A percentile compares a stretch with the other conserved stretches of the same genome.
phyloP scores from a whole-genome alignment of 345 rosid genomes.

The Excoecaria cochinchinensis region DNA sequence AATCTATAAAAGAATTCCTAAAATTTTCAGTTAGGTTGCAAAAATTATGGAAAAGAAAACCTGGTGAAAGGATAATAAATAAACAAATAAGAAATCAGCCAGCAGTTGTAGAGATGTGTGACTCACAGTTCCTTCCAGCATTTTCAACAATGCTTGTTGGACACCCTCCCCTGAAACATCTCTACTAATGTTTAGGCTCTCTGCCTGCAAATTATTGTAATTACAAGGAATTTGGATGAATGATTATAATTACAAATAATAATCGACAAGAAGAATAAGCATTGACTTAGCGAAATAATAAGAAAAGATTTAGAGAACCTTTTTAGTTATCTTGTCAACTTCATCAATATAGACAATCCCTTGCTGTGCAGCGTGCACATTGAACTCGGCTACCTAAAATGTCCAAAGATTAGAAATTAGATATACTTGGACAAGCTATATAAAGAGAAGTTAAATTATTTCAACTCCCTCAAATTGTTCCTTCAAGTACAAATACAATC shows the following conservation, averaged over 20 bases:
- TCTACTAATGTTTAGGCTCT: constrained; percentile 86
- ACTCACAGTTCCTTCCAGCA: constrained; percentile 98
- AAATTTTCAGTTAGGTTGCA: background rate
- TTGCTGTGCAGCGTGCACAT: constrained; percentile 96
- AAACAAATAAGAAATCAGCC: background rate
- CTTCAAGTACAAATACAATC: background rate
- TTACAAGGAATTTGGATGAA: background rate
- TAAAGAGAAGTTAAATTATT: background rate
- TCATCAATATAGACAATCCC: constrained; percentile 96
- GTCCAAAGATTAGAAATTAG: constrained; percentile 15
- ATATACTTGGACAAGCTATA: background rate
- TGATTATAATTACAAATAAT: background rate
- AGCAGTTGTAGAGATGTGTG: constrained; percentile 15
- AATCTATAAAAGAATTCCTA: background rate
- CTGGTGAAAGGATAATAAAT: background rate
- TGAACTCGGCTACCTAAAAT: constrained; percentile 75
- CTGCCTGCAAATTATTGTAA: constrained; percentile 57
- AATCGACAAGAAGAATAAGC: background rate
- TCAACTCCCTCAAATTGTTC: background rate
- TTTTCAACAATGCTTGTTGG: constrained; percentile 90
- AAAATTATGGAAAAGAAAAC: background rate
- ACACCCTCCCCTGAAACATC: constrained; percentile 99
- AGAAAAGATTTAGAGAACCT: constrained; percentile 40
- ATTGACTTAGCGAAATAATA: background rate
- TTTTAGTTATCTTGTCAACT: constrained; percentile 95